Conservation (phyloP, 108 stramenopile species). For the Hondaea fermentalgiana region DNA sequence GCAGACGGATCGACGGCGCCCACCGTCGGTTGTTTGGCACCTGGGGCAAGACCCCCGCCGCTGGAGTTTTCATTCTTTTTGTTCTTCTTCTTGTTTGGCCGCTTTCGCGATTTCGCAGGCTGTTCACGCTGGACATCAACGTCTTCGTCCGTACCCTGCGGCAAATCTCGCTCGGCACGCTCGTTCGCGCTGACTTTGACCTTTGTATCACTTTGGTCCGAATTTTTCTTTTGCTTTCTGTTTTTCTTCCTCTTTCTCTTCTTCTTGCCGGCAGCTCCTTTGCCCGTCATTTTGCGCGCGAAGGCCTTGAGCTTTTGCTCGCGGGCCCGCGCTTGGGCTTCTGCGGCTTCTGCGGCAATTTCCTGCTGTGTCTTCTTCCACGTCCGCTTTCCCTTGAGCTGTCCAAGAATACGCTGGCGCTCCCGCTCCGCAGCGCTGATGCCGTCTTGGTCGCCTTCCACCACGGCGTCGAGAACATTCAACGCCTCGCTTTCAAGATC, state of each 20-base stretch:
- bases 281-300: background rate
- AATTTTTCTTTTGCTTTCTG: background rate
- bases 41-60: background rate
- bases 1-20: background rate
- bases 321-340: background rate
- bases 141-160: no score
- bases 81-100: background rate
- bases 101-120: background rate
- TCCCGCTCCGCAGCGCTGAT: background rate
- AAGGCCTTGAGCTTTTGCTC: constrained; percentile 10
- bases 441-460: background rate
- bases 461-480: background rate
- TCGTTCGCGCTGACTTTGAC: background rate
- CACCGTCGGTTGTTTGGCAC: background rate
- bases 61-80: background rate
- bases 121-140: background rate
- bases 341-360: background rate
- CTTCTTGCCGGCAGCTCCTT: background rate
- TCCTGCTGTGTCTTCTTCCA: constrained; percentile 1
- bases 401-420: background rate
- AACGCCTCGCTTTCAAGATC: background rate
- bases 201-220: no score
- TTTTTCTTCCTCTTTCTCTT: background rate
- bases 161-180: background rate
- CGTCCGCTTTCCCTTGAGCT: background rate